Evolutionary conservation across 768 basidiomycete genomes (phyloP), one percentile per base, ranked within the genome.

Genomic region (Panellus pusillus): DNA sequence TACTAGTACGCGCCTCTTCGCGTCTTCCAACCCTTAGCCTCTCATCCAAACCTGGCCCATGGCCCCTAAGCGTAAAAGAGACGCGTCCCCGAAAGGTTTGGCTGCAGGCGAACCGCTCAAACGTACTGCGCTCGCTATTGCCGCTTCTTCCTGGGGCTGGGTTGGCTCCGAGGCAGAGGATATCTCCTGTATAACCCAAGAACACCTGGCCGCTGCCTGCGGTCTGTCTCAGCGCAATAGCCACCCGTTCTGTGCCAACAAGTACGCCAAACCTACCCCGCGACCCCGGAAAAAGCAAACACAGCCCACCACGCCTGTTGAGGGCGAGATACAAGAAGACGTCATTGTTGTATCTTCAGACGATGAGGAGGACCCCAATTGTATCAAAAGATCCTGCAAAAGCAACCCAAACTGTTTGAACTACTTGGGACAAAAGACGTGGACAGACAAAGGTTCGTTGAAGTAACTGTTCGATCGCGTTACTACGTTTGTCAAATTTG

Each of bases 361-460:
- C 18, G 58, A 60, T 5, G 89, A 90, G 50, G 82, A 87, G 36
- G 86, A 89, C 43, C 70, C 71, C 4, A 62, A 67, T 14, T 93
- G 91, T 64, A 75, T 67, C 53, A 83, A 80, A 62, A 86, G 80
- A 54, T 27, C 46, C 6, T 98, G 96, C 70, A 86, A 80, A 61
- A 69, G 70, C 44, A 95, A 93, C 64, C 89, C 91, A 9, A 82
- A 86, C 47, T 97, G 96, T 68, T 73, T 95, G 49, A 96, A 94
- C 66, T 86, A 92, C 70, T 72, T 97, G 28, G 92, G 91, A 6
- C 91, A 91, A 63, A 84, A 87, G 24, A 75, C 77, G 58, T 96
- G 93, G 88, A 87, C 91, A 66, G 74, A 81, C 54, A 78, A 82
- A 77, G 84, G 90, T 86, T 45, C 52, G 60, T 64, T 31, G 12